These are phyloP conservation scores for Polyporus arcularius DNA, from an alignment of 768 basidiomycete species.

Conservation along the genomic window DNA sequence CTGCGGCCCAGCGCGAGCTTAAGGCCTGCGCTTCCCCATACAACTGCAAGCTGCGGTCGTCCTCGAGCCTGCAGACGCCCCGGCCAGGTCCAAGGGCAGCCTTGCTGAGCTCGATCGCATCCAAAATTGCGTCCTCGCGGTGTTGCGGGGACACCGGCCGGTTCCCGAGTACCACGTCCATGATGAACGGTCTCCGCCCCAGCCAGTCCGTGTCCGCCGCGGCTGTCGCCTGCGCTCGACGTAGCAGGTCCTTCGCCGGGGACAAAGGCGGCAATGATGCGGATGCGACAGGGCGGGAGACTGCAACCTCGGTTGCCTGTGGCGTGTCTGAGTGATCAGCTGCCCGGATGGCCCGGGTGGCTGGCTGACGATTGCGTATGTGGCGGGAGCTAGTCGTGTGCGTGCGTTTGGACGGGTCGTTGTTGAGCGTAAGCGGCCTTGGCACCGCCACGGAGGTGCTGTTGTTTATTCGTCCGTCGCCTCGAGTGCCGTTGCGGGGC, in stretches of 20 bases:
- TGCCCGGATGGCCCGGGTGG: constrained; percentile 5
- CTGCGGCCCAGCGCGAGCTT: constrained; percentile 25
- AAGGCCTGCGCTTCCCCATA: constrained; percentile 41
- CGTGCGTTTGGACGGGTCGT: constrained; percentile 3
- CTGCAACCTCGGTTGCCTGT: background rate
- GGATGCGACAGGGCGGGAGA: constrained; percentile 1
- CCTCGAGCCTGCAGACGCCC: constrained; percentile 30
- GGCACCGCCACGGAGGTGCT: constrained; percentile 16
- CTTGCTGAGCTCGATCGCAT: constrained; percentile 29
- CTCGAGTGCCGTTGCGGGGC: constrained; percentile 5
- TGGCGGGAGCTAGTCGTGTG: constrained; percentile 13
- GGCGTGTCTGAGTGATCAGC: constrained; percentile 1
- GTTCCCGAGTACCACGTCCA: constrained; percentile 51
- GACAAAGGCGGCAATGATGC: constrained; percentile 16
- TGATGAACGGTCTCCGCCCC: constrained; percentile 40
- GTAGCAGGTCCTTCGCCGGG: constrained; percentile 19
- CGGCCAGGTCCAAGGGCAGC: constrained; percentile 12
- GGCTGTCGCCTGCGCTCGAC: constrained; percentile 24
- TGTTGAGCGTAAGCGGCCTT: constrained; percentile 1
- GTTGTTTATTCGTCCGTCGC: constrained; percentile 8
- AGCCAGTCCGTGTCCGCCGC: constrained; percentile 31
- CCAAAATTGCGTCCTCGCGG: constrained; percentile 33
- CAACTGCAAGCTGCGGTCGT: constrained; percentile 34
- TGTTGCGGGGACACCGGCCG: constrained; percentile 32
- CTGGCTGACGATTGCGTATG: constrained; percentile 16